Base-by-base conservation (phyloP, 345 rosid species). In the Dovyalis caffra region DNA sequence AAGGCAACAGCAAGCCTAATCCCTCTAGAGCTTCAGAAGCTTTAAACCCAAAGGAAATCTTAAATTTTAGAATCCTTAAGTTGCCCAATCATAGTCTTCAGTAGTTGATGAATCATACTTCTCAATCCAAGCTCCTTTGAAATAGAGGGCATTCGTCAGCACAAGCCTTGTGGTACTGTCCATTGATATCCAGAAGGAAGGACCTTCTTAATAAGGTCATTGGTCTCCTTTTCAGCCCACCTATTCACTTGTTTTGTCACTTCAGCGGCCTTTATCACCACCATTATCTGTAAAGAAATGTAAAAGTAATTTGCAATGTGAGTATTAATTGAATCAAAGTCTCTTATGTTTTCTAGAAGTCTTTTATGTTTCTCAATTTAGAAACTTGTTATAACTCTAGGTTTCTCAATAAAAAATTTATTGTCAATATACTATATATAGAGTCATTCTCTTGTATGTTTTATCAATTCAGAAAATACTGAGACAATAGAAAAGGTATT, bases 111-210 rank as follows among this genome's bases (percentile, higher is more conserved):
- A 75, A 70, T 90, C 88, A 21, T 92, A 91, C 68, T 81, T 86
- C 60, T 92, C 89, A 53, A 28, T 75, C 98, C 98, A 92, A 77
- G 89, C 83, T 18, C 93, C 97, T 51, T 90, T 90, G 84, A 92
- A 92, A 71, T 94, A 92, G 29, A 94, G 83, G 23, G 93, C 98
- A 84, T 90, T 92, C 0, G 91, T 87, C 28, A 92, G 81, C 21
- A 94, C 83, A 65, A 94, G 88, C 75, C 80, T 84, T 16, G 92
- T 89, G 32, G 71, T 76, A 71, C 43, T 43, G 57, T 89, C 88
- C 35, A 88, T 89, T 1, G 96, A 84, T n/a, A n/a, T 14, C 87
- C 89, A 18, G 86, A 58, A 4, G 97, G 91, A 60, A 94, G 89
- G 76, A 94, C 81, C 75, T 94, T 88, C 57, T 80, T 85, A 71